A percentile compares a stretch with the other conserved stretches of the same genome.
Evolutionary conservation across 2,329 filamentous ascomycete genomes (phyloP).

Genomic region (Alternaria sp.): DNA sequence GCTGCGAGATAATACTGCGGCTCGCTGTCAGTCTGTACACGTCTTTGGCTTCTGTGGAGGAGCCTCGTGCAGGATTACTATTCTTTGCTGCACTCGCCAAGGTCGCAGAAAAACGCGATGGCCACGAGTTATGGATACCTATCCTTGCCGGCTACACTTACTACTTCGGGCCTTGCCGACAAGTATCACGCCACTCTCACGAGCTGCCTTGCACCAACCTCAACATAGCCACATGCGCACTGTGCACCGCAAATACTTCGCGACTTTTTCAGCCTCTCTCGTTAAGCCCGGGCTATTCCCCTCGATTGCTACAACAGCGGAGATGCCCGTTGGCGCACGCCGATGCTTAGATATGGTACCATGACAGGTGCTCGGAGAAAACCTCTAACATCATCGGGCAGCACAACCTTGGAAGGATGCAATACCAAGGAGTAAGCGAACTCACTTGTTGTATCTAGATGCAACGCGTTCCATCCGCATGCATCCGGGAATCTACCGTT

Average conservation of each 20-base stretch:
- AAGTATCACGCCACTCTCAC: conserved; percentile 30
- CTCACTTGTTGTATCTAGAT: not conserved
- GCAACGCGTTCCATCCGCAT: not conserved
- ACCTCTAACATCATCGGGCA: not conserved
- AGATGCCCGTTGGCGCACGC: conserved; percentile 18
- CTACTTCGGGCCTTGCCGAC: not conserved
- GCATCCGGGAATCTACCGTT: not conserved
- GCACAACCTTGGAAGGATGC: not conserved
- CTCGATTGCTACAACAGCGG: conserved; percentile 21
- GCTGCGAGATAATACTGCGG: not conserved
- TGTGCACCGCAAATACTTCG: conserved; percentile 11
- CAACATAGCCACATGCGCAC: conserved; percentile 16
- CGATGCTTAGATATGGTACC: not conserved
- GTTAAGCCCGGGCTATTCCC: conserved; percentile 14
- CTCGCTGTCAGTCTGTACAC: not conserved
- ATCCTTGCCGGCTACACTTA: not conserved
- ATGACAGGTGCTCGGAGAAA: not conserved
- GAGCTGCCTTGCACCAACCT: conserved; percentile 6
- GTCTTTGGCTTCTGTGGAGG: not conserved
- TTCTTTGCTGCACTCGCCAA: not conserved
- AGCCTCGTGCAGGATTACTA: not conserved
- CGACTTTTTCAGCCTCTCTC: conserved; percentile 3
- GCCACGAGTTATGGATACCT: not conserved
- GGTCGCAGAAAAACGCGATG: not conserved
- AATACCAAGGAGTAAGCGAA: not conserved